Base-by-base conservation (phyloP, 768 basidiomycete genomes). In the Tricholoma matsutake region DNA sequence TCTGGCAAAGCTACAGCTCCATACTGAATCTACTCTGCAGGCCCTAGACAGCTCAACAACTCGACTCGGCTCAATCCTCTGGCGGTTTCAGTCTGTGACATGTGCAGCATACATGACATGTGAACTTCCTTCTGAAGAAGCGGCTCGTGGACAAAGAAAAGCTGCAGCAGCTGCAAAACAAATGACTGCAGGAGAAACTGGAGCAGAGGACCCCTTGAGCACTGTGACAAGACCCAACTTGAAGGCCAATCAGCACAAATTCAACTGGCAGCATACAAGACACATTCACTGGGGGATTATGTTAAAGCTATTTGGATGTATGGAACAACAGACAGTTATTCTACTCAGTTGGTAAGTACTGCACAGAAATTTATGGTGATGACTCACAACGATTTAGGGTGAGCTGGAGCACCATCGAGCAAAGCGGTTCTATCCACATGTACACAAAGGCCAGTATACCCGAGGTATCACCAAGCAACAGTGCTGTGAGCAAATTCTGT, bases 321-420 rank as follows among this genome's bases (percentile, higher is more conserved):
- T 41, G 75, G 80, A 0, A 75, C 75, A 0, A 73, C 73, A 2
- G n/a, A n/a, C n/a, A n/a, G n/a, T n/a, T n/a, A n/a, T n/a, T n/a
- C n/a, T n/a, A 79, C 76, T 1, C 72, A 77, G 25, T 47, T 68
- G 7, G 78, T 81, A 54, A 56, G 67, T 41, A 16, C 13, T 8
- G n/a, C 14, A 2, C 41, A 16, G n/a, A 60, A 13, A 31, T 8
- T 8, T 16, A 4, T 28, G n/a, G 3, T 53, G 52, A 2, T 39
- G 41, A 20, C n/a, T n/a, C n/a, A n/a, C n/a, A n/a, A n/a, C n/a
- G n/a, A 16, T 35, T 16, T 32, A 79, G 78, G 74, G 75, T 1
- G 77, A 81, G 58, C 68, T 72, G 0, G 72, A 78, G 57, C 80
- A 81, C 57, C 62, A 61, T 0, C 52, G 57, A 0, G 71, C 72